phyloP scores from a whole-genome alignment of 169 alveolate species.

The Perkinsus chesapeaki region DNA sequence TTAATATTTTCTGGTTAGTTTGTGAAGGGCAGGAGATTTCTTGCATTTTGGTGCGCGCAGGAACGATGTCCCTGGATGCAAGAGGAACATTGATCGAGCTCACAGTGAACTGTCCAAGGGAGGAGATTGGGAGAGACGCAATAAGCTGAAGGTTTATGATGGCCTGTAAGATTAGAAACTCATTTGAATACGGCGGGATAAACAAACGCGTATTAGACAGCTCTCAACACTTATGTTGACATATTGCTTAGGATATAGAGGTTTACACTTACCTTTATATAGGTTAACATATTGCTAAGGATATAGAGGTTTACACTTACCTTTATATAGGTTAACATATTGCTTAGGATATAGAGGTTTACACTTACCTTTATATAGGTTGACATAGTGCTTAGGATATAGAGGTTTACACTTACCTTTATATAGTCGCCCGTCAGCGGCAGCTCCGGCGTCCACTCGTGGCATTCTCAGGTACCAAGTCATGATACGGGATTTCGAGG shows the following conservation, averaged over 20 bases:
- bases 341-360: too few species aligned
- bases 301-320: too few species aligned
- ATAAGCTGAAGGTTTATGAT: slow-evolving; percentile 88
- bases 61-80: slow-evolving; percentile 43
- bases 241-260: too few species aligned
- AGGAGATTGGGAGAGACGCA: slow-evolving; percentile 97
- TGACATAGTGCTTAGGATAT: too few species aligned
- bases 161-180: slow-evolving; percentile 47
- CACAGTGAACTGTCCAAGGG: slow-evolving; percentile 80
- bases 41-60: slow-evolving; percentile 40
- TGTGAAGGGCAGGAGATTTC: not conserved
- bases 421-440: not conserved
- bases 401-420: too few species aligned
- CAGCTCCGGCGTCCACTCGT: too few species aligned
- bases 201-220: too few species aligned
- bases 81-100: slow-evolving; percentile 32
- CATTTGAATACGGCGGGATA: too few species aligned
- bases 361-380: too few species aligned
- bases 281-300: too few species aligned
- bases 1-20: slow-evolving; percentile 38
- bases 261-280: too few species aligned
- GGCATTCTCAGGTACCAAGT: slow-evolving; percentile 8
- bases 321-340: not conserved
- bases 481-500: slow-evolving; percentile 39
- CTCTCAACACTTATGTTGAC: too few species aligned